Evolutionary conservation across 805 yeast species (phyloP).

Genomic region (Tetrapisispora pingtungensis): DNA sequence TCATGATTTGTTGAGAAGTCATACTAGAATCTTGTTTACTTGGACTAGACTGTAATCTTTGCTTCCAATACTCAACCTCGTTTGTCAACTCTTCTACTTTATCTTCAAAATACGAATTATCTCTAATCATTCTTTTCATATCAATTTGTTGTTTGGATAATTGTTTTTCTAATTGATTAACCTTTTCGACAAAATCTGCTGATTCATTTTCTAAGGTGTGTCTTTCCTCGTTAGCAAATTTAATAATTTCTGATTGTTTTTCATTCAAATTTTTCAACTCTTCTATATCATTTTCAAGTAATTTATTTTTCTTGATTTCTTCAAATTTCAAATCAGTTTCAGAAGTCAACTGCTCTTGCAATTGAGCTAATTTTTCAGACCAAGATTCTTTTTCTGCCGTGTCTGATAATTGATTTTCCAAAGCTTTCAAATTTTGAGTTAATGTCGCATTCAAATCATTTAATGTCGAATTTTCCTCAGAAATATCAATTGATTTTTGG

Average conservation of each 20-base stretch:
- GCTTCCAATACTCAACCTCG: slow-evolving; percentile 50
- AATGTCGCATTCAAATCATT: slow-evolving; percentile 46
- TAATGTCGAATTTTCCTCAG: slow-evolving; percentile 59
- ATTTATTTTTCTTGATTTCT: slow-evolving; percentile 40
- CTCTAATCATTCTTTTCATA: slow-evolving; percentile 44
- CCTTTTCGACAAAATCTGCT: slow-evolving; percentile 34
- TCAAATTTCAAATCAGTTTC: slow-evolving; percentile 42
- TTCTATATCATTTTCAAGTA: slow-evolving; percentile 42
- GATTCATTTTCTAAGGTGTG: slow-evolving; percentile 44
- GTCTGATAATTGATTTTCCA: slow-evolving; percentile 41
- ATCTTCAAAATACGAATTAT: slow-evolving; percentile 45
- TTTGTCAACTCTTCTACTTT: slow-evolving; percentile 41
- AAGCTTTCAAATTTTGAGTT: slow-evolving; percentile 33
- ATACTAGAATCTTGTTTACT: slow-evolving; percentile 1
- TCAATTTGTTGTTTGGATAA: slow-evolving; percentile 37
- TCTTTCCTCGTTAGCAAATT: slow-evolving; percentile 50
- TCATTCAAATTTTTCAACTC: slow-evolving; percentile 44
- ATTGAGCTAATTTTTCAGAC: slow-evolving; percentile 43
- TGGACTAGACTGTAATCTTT: slow-evolving; percentile 21
- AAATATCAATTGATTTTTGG: slow-evolving; percentile 44
- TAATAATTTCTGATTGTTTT: slow-evolving; percentile 40
- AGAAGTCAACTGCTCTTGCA: slow-evolving; percentile 41
- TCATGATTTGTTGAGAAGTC: slow-evolving; percentile 5
- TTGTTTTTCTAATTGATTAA: slow-evolving; percentile 35
- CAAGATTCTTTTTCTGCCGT: slow-evolving; percentile 48